Base-by-base conservation (phyloP, 169 alveolate genomes). In the Eimeria nieschulzi region DNA sequence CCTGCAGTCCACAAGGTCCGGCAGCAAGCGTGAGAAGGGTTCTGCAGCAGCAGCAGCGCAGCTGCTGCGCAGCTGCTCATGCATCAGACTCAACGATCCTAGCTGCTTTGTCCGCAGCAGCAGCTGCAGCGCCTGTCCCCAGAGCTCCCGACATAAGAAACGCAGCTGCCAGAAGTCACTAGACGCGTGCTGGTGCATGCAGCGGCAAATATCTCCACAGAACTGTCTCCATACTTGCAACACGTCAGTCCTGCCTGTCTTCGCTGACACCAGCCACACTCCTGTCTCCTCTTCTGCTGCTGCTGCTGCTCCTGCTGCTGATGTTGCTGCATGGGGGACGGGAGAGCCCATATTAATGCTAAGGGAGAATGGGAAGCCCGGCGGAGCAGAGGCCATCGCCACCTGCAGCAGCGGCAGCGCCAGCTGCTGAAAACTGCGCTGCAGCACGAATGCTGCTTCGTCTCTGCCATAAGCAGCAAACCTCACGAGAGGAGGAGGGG, bases 81-180 rank as follows among this genome's bases (percentile, higher is more conserved):
- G 64, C 68, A 75, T 26, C 68, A 75, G 19, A 51, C 53, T 66
- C 8, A 75, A 15, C 8, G 68, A 12, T 1, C 46, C 46, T 39
- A 75, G 84, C 84, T 75, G 84, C 68, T 39, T 56, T 63, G 23
- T 25, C 72, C 55, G 82, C 73, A 84, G 91, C 56, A 72, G 86
- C 76, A 70, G 84, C 64, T 56, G 61, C 76, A 86, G 76, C 80
- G 86, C 85, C 63, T 86, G 86, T 15, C 86, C 78, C 92, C 92
- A 86, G 46, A 86, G 68, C 78, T 71, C 79, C 26, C 86, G 53
- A 21, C 92, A 71, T 13, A 72, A n/a, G n/a, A 71, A 86, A 25
- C 84, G 85, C 23, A 63, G 73, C 64, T 86, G 85, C 51, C 39
- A 66, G 92, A 86, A 86, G 53, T 86, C 92, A 26, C 92, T 59